Base-by-base conservation (phyloP, 768 basidiomycete species). In the Suillus clintonianus region DNA sequence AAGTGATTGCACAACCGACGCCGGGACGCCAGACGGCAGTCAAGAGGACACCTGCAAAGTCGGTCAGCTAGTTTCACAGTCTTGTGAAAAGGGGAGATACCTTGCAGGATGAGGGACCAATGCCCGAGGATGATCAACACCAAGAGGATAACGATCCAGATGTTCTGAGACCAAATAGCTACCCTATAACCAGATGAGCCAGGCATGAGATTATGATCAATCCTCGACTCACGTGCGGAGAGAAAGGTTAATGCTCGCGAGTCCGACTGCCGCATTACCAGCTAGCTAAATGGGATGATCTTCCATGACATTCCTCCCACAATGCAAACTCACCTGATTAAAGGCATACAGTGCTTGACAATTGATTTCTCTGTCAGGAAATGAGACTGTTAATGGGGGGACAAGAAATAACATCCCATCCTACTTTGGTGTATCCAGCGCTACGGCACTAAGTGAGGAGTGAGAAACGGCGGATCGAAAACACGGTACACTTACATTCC, bases 41-140 rank as follows among this genome's bases (percentile, higher is more conserved):
- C 17, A 91, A 72, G n/a, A 86, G 80, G 6, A 89, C 80, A 36
- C 88, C 89, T 88, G 54, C 24, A 39, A 62, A 48, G 15, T 27
- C 36, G 1, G 2, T 37, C 22, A 56, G 15, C 17, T 0, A 32
- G 58, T 61, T 53, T 62, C 67, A 36, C 34, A 47, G 9, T 2
- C 27, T 48, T 13, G 11, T 34, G 19, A 61, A 64, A 14, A 0
- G 17, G 30, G 51, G 34, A 43, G n/a, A 47, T 30, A 82, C 88
- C 88, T 76, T 89, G 89, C 24, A 90, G 76, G 63, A 90, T 85
- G 53, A 90, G 73, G 0, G 86, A 86, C 89, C 89, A 90, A 65
- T 89, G 89, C 2, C 89, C 89, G 14, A 89, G 76, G 48, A 87
- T 86, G 55, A 90, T 69, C 32, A 85, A n/a, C 8, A 86, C 71